A percentile compares a stretch with the other conserved stretches of the same genome.
These are phyloP conservation scores for Argentina anserina DNA, from an alignment of 306 rosid genomes.

Conservation along the genomic window DNA sequence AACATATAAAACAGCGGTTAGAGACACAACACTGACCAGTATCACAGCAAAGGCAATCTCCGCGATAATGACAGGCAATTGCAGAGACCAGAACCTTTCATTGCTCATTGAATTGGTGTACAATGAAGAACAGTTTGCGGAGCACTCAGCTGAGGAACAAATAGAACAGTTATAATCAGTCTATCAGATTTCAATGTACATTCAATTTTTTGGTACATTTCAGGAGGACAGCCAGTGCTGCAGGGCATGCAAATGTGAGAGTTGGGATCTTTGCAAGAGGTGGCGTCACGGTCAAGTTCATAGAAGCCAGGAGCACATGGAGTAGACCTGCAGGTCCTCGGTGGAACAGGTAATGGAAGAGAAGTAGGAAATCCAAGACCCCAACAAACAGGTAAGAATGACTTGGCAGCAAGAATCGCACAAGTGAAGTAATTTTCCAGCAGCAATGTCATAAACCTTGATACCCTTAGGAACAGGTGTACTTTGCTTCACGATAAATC, in stretches of 20 bases:
- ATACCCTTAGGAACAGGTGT: conserved; percentile 56
- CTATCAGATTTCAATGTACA: conserved; percentile 61
- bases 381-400: conserved; percentile 85
- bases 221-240: conserved; percentile 59
- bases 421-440: conserved; percentile 90
- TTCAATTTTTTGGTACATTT: conserved; percentile 56
- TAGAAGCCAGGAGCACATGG: conserved; percentile 76
- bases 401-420: conserved; percentile 66
- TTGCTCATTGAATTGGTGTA: conserved; percentile 40
- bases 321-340: conserved; percentile 55
- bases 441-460: conserved; percentile 64
- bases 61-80: conserved; percentile 57
- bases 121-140: conserved; percentile 55
- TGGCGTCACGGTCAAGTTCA: conserved; percentile 38
- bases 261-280: conserved; percentile 50
- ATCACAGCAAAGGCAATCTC: conserved; percentile 71
- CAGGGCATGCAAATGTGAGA: conserved; percentile 70
- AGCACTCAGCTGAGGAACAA: conserved; percentile 57
- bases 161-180: conserved; percentile 68
- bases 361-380: conserved; percentile 79
- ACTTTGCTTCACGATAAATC: conserved; percentile 57
- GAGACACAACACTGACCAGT: conserved; percentile 54
- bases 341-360: conserved; percentile 72
- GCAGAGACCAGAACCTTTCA: conserved; percentile 65
- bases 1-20: conserved; percentile 67